Conservation (phyloP, 176 grass and related monocot genomes). For the Typha latifolia region DNA sequence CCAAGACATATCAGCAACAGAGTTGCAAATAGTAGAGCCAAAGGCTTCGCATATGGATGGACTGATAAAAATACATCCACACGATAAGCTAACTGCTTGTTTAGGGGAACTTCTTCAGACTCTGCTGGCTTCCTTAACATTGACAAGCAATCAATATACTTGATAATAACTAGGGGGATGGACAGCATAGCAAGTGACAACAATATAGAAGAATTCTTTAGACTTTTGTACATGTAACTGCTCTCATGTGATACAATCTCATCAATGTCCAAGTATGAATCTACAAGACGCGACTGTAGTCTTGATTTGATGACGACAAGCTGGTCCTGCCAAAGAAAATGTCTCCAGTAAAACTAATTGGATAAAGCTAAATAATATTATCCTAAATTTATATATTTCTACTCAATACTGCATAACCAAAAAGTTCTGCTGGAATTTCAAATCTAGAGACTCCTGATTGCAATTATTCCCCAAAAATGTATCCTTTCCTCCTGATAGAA, state of each 20-base stretch:
- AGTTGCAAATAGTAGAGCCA: constrained; percentile 61
- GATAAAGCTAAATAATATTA: background rate
- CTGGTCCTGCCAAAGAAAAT: constrained; percentile 28
- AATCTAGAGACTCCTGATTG: background rate
- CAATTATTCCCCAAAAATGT: background rate
- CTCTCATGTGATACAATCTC: constrained; percentile 9
- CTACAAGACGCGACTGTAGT: constrained; percentile 30
- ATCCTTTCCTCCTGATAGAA: too few relatives aligned
- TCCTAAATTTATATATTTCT: background rate
- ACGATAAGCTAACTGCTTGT: constrained; percentile 58
- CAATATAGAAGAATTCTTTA: constrained; percentile 39
- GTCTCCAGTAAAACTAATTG: background rate
- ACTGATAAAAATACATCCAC: constrained; percentile 67
- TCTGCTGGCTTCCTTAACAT: constrained; percentile 28
- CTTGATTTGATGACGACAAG: constrained; percentile 30
- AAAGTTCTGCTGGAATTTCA: background rate
- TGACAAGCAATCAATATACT: constrained; percentile 38
- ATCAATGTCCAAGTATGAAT: constrained; percentile 17
- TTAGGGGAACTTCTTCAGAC: constrained; percentile 45
- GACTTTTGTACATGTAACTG: constrained; percentile 15
- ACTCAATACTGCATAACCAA: background rate
- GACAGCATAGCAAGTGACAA: constrained; percentile 38
- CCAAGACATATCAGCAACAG: constrained; percentile 62
- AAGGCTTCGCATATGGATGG: constrained; percentile 55
- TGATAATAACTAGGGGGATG: constrained; percentile 30